These are phyloP conservation scores for Misopates orontium DNA, from an alignment of 257 asterid species.

Conservation along the genomic window DNA sequence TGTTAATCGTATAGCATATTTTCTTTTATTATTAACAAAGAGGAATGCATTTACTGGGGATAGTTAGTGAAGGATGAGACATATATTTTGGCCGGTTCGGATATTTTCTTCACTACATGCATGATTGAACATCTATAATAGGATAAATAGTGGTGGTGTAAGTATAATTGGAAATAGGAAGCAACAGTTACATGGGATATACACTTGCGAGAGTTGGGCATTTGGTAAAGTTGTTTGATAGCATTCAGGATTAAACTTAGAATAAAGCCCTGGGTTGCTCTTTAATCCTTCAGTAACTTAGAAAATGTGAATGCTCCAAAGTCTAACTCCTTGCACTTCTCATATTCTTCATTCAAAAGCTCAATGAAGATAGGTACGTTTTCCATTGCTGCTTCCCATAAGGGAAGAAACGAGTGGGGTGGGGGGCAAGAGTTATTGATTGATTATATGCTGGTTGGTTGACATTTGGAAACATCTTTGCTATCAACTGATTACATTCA, in stretches of 20 bases:
- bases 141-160: conserved; percentile 10
- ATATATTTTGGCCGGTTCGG: conserved; percentile 3
- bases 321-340: conserved; percentile 7
- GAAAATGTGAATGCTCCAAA: conserved; percentile 2
- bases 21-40: not conserved
- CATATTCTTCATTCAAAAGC: conserved; percentile 13
- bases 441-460: conserved; percentile 4
- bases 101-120: not conserved
- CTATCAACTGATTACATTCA: conserved; percentile 13
- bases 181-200: not conserved
- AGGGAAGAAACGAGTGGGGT: not conserved
- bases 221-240: not conserved
- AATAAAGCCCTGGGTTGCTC: not conserved
- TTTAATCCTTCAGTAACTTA: conserved; percentile 12
- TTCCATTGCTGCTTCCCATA: not conserved
- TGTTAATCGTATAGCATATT: not conserved
- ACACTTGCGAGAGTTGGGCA: not conserved
- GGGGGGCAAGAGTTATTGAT: not conserved
- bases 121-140: conserved; percentile 6
- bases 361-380: not conserved
- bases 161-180: not conserved
- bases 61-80: not conserved
- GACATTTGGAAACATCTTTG: not conserved
- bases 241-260: not conserved
- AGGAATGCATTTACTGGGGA: not conserved